Conservation (phyloP, 164 flowering plant species). For the Pachysandra terminalis region DNA sequence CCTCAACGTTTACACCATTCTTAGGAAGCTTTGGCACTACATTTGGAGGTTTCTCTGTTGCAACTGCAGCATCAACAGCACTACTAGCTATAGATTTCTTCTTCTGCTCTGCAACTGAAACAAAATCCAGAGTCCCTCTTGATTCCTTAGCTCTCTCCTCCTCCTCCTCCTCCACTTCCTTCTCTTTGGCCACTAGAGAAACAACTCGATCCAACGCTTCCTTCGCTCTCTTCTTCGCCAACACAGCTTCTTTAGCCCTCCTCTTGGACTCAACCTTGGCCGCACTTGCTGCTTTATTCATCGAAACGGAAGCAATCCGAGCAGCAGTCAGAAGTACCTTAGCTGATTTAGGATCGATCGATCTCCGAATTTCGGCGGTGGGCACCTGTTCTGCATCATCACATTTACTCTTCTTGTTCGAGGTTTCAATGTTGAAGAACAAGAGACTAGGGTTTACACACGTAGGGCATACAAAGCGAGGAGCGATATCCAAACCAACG, state of each 20-base stretch:
- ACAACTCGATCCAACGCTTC: slow-evolving; percentile 50
- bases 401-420: slow-evolving; percentile 6
- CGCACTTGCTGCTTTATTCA: slow-evolving; percentile 38
- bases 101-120: slow-evolving; percentile 8
- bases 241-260: slow-evolving; percentile 55
- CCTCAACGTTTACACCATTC: slow-evolving; percentile 9
- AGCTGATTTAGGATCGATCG: slow-evolving; percentile 36
- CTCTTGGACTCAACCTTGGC: slow-evolving; percentile 50
- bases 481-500: slow-evolving; percentile 11
- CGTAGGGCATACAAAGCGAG: slow-evolving; percentile 27
- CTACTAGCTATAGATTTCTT: slow-evolving; percentile 15
- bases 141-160: too few relatives aligned
- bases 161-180: too few relatives aligned
- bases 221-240: slow-evolving; percentile 54
- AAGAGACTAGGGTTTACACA: too few relatives aligned
- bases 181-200: slow-evolving; percentile 19
- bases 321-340: slow-evolving; percentile 51
- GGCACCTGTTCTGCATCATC: neutral
- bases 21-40: slow-evolving; percentile 1
- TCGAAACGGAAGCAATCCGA: slow-evolving; percentile 44
- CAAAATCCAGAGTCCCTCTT: neutral
- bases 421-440: slow-evolving; percentile 26
- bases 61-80: slow-evolving; percentile 17
- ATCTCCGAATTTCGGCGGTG: neutral
- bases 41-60: slow-evolving; percentile 18